These are phyloP conservation scores for Aspergillus ochraceus DNA, from an alignment of 2,329 filamentous ascomycete genomes.

Conservation along the genomic window DNA sequence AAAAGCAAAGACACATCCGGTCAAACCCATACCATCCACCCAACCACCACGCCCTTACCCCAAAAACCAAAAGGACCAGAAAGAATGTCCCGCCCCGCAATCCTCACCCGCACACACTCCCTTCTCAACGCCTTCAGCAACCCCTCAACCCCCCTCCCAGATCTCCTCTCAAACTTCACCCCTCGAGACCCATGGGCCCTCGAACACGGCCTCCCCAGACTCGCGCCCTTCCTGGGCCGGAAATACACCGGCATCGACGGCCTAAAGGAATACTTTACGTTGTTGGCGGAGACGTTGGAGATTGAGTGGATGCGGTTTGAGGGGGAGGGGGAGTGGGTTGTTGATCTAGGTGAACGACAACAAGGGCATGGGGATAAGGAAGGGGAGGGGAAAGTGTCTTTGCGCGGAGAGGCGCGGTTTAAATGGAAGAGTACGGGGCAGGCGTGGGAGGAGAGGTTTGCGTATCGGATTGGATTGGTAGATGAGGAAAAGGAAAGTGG, in stretches of 20 bases:
- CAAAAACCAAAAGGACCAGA: neutral
- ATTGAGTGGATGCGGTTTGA: conserved; percentile 42
- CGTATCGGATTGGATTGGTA: conserved; percentile 39
- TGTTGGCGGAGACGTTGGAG: conserved; percentile 29
- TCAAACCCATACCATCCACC: too few species aligned
- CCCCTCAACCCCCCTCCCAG: conserved; percentile 21
- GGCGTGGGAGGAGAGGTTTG: conserved; percentile 43
- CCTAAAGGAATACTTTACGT: conserved; percentile 37
- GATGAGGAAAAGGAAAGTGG: neutral
- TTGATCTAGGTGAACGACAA: conserved; percentile 31
- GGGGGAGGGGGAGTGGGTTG: conserved; percentile 35
- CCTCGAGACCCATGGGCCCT: conserved; percentile 26
- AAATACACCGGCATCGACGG: conserved; percentile 39
- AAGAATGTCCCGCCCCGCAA: conserved; percentile 16
- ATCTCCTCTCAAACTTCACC: conserved; percentile 38
- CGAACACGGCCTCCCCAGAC: conserved; percentile 42
- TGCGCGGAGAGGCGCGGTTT: conserved; percentile 38
- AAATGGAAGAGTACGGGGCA: conserved; percentile 34
- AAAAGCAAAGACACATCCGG: too few species aligned
- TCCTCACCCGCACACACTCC: conserved; percentile 27
- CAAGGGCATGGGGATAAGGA: too few species aligned
- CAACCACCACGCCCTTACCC: neutral
- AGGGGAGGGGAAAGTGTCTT: conserved; percentile 20
- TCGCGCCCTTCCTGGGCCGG: conserved; percentile 45
- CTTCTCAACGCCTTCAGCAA: conserved; percentile 33